Base-by-base conservation (phyloP, 1,139 yeast species). In the Kodamaea plutei region DNA sequence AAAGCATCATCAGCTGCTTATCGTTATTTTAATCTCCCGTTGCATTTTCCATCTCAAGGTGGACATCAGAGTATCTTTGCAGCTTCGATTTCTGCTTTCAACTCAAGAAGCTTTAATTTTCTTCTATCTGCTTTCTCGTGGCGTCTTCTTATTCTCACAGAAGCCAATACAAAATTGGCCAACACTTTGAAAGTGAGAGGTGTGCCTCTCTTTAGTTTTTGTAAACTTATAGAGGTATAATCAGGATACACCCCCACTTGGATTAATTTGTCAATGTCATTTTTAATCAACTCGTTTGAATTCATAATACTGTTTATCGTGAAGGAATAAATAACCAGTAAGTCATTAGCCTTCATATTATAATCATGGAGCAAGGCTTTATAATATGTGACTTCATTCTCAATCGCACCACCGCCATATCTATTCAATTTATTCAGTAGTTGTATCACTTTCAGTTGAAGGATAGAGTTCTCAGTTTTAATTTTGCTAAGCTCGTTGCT, bases 91-190 rank as follows among this genome's bases (percentile, higher is more conserved):
- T 56, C 61, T 23, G 44, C 35, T 29, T 54, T 54, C 31, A 63
- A 44, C 29, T 55, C 60, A 16, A 40, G 34, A 25, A 62, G 40
- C 34, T 47, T 53, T 15, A 34, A 17, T 23, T 45, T 52, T 22
- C 69, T 48, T 28, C 38, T 44, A 24, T 50, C 50, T 3, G 60
- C 49, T 36, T 47, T 54, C 30, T 57, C 52, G 5, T 45, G 41
- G 35, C 78, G 51, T 26, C 60, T 67, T 41, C 59, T 66, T 15
- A 81, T 60, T 34, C 79, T 57, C 6, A 79, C 70, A 21, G 65
- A 58, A 1, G 84, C 82, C 38, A 80, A 53, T 5, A 79, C 84
- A 39, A 70, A 63, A 36, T 64, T 60, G 5, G 81, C 77, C 25
- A 44, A 28, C 7, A 35, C 42, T 30, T 31, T 33, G 22, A 48